A percentile compares a stretch with the other conserved stretches of the same genome.
phyloP scores from a whole-genome alignment of 2,329 filamentous ascomycete genomes.

The Phaeosphaeria sp. region DNA sequence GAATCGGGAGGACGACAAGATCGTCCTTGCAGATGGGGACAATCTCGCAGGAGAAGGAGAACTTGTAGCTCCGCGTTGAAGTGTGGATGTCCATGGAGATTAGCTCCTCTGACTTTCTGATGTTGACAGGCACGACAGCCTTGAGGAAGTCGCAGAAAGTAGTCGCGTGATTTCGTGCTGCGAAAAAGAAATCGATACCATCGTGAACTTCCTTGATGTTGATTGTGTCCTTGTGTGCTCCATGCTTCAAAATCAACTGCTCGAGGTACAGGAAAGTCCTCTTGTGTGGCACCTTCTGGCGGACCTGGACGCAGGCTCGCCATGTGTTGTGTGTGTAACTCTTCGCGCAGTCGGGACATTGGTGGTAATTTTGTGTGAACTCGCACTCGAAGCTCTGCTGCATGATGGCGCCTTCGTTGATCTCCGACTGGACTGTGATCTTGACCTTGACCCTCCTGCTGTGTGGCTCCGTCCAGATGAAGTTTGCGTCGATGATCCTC shows the following conservation, averaged over 20 bases:
- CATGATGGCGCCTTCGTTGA: slow-evolving; percentile 70
- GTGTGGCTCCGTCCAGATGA: slow-evolving; percentile 98
- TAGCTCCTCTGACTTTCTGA: slow-evolving; percentile 88
- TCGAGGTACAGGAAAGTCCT: slow-evolving; percentile 83
- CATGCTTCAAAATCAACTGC: slow-evolving; percentile 94
- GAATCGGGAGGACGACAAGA: slow-evolving; percentile 88
- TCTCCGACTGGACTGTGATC: slow-evolving; percentile 84
- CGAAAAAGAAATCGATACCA: slow-evolving; percentile 95
- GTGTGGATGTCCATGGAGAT: slow-evolving; percentile 95
- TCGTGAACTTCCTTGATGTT: slow-evolving; percentile 98
- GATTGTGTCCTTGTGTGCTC: slow-evolving; percentile 80
- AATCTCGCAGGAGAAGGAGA: slow-evolving; percentile 86
- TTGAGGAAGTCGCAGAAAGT: slow-evolving; percentile 90
- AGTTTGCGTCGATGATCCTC: slow-evolving; percentile 92
- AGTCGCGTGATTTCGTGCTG: slow-evolving; percentile 86
- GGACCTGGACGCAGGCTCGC: slow-evolving; percentile 90
- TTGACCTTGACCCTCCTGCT: slow-evolving; percentile 92
- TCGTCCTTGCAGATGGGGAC: slow-evolving; percentile 98
- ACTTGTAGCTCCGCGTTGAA: slow-evolving; percentile 90
- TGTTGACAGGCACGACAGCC: slow-evolving; percentile 77
- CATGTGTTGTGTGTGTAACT: slow-evolving; percentile 97
- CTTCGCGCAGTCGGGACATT: slow-evolving; percentile 88
- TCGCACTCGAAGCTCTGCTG: slow-evolving; percentile 96
- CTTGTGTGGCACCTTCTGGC: slow-evolving; percentile 97
- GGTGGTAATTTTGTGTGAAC: slow-evolving; percentile 88